Conservation (phyloP, 2,329 filamentous ascomycete species). For the Cercospora citrullina region DNA sequence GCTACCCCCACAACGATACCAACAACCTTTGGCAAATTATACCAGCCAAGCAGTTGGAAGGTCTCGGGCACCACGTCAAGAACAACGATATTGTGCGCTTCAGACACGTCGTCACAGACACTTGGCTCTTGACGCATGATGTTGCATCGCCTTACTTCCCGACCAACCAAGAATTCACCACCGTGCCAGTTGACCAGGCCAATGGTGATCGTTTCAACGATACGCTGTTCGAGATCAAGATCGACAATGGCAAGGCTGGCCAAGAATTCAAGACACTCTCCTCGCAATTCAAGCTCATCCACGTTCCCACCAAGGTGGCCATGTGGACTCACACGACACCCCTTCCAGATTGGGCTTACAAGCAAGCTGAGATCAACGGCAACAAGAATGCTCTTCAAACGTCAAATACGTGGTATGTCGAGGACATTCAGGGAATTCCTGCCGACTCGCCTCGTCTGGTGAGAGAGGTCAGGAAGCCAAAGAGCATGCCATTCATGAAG, state of each 20-base stretch:
- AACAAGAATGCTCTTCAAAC: slow-evolving; percentile 91
- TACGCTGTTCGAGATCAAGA: slow-evolving; percentile 86
- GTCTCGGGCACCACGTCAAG: slow-evolving; percentile 65
- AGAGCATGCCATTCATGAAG: slow-evolving; percentile 79
- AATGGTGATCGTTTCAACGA: slow-evolving; percentile 76
- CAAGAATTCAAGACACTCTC: slow-evolving; percentile 89
- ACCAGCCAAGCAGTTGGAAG: slow-evolving; percentile 60
- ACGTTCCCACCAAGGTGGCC: slow-evolving; percentile 91
- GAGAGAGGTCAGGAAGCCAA: slow-evolving; percentile 76
- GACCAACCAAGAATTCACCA: slow-evolving; percentile 98
- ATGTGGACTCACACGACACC: slow-evolving; percentile 98
- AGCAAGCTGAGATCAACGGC: slow-evolving; percentile 98
- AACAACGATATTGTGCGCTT: slow-evolving; percentile 86
- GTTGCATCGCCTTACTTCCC: slow-evolving; percentile 95
- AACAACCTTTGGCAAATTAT: slow-evolving; percentile 98
- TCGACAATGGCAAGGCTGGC: slow-evolving; percentile 77
- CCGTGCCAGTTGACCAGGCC: slow-evolving; percentile 70
- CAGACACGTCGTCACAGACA: slow-evolving; percentile 81
- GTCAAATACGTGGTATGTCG: slow-evolving; percentile 92
- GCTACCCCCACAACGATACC: slow-evolving; percentile 96
- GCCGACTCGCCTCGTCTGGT: slow-evolving; percentile 70
- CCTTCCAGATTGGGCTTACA: slow-evolving; percentile 95
- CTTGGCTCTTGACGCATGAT: slow-evolving; percentile 86
- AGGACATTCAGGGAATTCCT: slow-evolving; percentile 81
- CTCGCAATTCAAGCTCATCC: slow-evolving; percentile 92